Evolutionary conservation across 1,139 yeast species (phyloP).

Genomic region (Pichia kudriavzevii): DNA sequence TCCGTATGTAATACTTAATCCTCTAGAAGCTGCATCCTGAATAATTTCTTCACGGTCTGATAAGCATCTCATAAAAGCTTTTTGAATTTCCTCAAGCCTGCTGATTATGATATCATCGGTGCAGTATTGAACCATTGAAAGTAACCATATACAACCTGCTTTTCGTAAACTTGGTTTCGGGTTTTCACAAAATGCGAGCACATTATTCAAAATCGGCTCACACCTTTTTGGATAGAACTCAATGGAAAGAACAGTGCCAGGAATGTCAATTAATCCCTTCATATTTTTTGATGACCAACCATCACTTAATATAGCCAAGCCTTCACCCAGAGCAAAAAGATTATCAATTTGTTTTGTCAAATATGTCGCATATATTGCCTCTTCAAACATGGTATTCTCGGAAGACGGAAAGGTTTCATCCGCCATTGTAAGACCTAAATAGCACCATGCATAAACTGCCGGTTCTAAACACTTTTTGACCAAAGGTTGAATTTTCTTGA

Average conservation of each 20-base stretch:
- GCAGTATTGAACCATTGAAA: constrained; percentile 72
- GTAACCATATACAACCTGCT: constrained; percentile 80
- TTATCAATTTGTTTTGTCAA: constrained; percentile 64
- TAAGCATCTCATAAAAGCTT: constrained; percentile 56
- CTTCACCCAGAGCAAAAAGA: constrained; percentile 79
- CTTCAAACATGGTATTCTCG: constrained; percentile 35
- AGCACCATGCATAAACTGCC: constrained; percentile 50
- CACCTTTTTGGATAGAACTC: constrained; percentile 15
- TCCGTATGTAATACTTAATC: constrained; percentile 75
- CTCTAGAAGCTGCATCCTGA: constrained; percentile 90
- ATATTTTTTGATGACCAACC: constrained; percentile 71
- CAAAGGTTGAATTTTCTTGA: constrained; percentile 33
- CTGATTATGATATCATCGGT: constrained; percentile 40
- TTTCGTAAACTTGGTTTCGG: constrained; percentile 67
- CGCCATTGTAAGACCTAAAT: constrained; percentile 40
- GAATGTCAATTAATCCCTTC: constrained; percentile 24
- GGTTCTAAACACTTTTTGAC: constrained; percentile 56
- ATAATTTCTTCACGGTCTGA: constrained; percentile 76
- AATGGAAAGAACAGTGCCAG: constrained; percentile 14
- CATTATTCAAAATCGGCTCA: constrained; percentile 35
- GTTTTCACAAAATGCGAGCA: constrained; percentile 47
- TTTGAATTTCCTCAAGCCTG: constrained; percentile 53
- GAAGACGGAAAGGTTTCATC: too few relatives aligned
- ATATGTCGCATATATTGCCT: constrained; percentile 49
- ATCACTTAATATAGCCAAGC: constrained; percentile 58